Base-by-base conservation (phyloP, 495 filamentous ascomycete genomes). In the Talaromyces liani region DNA sequence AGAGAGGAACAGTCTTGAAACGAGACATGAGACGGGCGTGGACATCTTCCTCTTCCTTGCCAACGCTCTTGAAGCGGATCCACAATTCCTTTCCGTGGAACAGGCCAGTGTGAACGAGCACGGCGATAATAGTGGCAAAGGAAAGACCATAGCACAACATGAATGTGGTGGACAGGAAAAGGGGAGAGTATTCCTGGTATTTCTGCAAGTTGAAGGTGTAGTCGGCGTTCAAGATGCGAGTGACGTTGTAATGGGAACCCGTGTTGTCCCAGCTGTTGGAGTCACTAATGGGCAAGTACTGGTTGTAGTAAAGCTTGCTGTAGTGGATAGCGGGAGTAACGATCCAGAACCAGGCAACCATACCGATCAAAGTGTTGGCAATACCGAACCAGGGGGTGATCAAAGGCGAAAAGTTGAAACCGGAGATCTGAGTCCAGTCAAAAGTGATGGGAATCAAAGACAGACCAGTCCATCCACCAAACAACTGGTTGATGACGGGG, bases 331-430 rank as follows among this genome's bases (percentile, higher is more conserved):
- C 83, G 1, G 80, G 64, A 6, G 79, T 79, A 12, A 80, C 71
- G 51, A 88, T 77, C 68, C 79, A 79, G 62, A 80, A 82, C 62
- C 81, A 85, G 25, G 80, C 51, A 0, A 85, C 65, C 67, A 86
- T 71, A 8, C 84, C 83, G 39, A 87, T 74, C 54, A 87, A 47
- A 0, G 82, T 85, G 58, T 86, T 88, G 29, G 74, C 73, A 25
- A 87, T 81, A 36, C 85, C 85, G 68, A 89, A 84, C 77, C 87
- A 88, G 2, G 88, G 87, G 6, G 87, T 79, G 60, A 91, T 87
- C 39, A 91, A 76, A 3, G 88, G 88, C 31, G 85, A 87, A 60
- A 79, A 79, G 62, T 85, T 82, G 71, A 87, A 91, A 8, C 82
- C 85, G 1, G 84, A 82, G 63, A 90, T 76, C 59, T 86, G 83